Conservation (phyloP, 1,284 basidiomycete species). For the Wallemia mellicola region DNA sequence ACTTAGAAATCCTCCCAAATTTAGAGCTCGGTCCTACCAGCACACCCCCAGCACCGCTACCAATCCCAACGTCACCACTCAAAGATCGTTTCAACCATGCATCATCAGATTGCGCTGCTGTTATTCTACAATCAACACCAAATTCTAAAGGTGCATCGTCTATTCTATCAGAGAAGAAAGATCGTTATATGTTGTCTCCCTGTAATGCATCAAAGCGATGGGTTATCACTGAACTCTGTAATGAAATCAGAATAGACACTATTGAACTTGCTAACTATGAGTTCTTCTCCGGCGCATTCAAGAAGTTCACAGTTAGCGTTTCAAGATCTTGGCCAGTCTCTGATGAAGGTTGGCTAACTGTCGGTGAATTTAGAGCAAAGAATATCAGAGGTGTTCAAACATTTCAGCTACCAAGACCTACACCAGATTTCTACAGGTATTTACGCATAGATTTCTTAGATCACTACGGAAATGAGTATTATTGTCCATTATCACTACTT, state of each 20-base stretch:
- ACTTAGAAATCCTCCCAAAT: neutral
- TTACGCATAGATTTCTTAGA: constrained; percentile 81
- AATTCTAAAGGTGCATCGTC: constrained; percentile 21
- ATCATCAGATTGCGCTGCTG: neutral
- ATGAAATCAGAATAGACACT: constrained; percentile 85
- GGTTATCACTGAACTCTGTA: constrained; percentile 83
- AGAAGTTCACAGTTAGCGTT: constrained; percentile 61
- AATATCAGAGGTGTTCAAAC: constrained; percentile 70
- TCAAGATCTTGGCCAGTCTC: constrained; percentile 33
- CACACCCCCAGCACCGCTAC: neutral
- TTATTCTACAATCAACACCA: neutral
- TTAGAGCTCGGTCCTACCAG: neutral
- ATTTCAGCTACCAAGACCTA: constrained; percentile 37
- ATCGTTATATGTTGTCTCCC: constrained; percentile 89
- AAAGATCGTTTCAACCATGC: neutral
- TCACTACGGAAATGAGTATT: constrained; percentile 82
- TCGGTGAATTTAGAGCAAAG: constrained; percentile 49
- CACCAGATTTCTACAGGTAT: constrained; percentile 63
- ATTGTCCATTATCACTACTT: constrained; percentile 74
- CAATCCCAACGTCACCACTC: neutral
- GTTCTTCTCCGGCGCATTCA: constrained; percentile 92
- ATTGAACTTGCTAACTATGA: constrained; percentile 90
- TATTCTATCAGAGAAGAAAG: constrained; percentile 66
- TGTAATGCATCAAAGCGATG: constrained; percentile 44
- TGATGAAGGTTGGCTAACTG: constrained; percentile 34